Evolutionary conservation across 2,329 filamentous ascomycete genomes (phyloP).

Genomic region (Colletotrichum endophyticum): DNA sequence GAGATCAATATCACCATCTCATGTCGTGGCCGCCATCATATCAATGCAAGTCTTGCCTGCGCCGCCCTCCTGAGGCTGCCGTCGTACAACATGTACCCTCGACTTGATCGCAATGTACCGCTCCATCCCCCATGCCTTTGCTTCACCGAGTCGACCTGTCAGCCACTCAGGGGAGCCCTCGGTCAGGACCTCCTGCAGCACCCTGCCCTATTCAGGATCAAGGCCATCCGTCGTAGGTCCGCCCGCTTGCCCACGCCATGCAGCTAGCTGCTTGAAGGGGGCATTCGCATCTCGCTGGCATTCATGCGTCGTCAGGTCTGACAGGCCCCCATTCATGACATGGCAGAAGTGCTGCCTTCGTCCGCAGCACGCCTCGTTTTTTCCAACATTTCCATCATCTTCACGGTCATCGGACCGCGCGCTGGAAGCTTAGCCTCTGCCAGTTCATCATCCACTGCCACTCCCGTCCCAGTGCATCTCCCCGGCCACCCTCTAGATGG

Average conservation of each 20-base stretch:
- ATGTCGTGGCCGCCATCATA: neutral
- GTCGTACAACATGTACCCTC: conserved; percentile 1
- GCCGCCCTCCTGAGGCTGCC: neutral
- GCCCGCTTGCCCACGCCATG: neutral
- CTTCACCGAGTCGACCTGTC: conserved; percentile 14
- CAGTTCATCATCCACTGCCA: neutral
- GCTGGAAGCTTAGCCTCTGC: neutral
- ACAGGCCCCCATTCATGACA: neutral
- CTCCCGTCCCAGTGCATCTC: neutral
- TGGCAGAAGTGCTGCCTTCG: neutral
- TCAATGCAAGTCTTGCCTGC: neutral
- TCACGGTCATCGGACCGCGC: conserved; percentile 9
- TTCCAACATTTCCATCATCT: neutral
- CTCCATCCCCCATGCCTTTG: neutral
- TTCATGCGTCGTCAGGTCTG: neutral
- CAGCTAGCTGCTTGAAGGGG: neutral
- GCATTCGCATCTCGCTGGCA: neutral
- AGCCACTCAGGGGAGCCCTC: conserved; percentile 10
- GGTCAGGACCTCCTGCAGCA: conserved; percentile 10
- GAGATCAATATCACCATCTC: neutral
- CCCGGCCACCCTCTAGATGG: neutral
- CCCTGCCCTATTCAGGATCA: conserved; percentile 9
- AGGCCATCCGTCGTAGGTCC: conserved; percentile 6
- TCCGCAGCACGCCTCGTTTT: neutral
- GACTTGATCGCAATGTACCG: conserved; percentile 4